Evolutionary conservation across 495 filamentous ascomycete genomes (phyloP), one percentile per base, ranked within the genome.

Genomic region (Viridothelium virens): DNA sequence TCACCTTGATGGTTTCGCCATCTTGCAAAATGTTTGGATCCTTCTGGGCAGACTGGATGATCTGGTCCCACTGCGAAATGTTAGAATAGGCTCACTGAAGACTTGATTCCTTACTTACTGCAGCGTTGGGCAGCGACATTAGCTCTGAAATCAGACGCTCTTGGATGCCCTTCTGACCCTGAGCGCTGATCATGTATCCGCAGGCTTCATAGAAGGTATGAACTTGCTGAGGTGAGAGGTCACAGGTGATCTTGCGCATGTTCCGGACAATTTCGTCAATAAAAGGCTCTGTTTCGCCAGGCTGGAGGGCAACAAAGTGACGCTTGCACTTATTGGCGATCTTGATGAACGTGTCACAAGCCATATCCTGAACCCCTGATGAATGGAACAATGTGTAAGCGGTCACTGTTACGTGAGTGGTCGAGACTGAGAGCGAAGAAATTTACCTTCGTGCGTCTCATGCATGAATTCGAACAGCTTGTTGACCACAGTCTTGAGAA

Each of bases 381-480:
- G 38, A 64, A 46, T 41, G 67, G 72, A 84, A 73, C 39, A 50
- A 66, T 18, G 64, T 10, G 34, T 31, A 10, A 41, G 44, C 25
- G 25, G 25, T 25, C 25, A 25, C 25, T 25, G 25, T 25, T 25
- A 25, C 25, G 25, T 70, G 65, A 6, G 31, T 34, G 5, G 5
- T n/a, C 7, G 6, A 59, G 9, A 14, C 1, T 44, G 34, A 31
- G 12, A 61, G 34, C 25, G 9, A 6, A 18, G 46, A 14, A 63
- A 77, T 82, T 72, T 73, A 86, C 91, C 94, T 84, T 99, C 94
- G 74, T 99, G 94, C 3, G 94, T 97, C 74, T 99, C 94, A 77
- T 99, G 94, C 94, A 99, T 99, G 74, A 99, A 99, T 77, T 99
- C 94, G 71, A 99, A 99, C 12, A 99, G 85, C 79, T 99, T 99